phyloP scores from a whole-genome alignment of 2,329 filamentous ascomycete genomes.

The Monosporascus sp. region DNA sequence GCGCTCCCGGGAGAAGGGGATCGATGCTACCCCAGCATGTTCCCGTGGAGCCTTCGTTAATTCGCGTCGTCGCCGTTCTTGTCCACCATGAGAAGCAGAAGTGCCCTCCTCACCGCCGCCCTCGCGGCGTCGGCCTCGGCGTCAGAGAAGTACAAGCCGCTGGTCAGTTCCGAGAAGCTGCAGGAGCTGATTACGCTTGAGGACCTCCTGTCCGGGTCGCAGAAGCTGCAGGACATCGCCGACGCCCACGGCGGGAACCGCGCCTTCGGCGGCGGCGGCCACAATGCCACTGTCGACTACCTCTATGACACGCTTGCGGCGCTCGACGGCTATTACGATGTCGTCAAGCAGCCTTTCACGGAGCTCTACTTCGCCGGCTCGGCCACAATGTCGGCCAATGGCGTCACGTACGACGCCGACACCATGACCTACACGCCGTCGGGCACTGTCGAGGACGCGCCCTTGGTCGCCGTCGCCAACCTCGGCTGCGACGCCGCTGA shows the following conservation, averaged over 20 bases:
- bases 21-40: too few species aligned
- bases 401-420: constrained; percentile 18
- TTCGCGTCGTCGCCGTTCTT: too few species aligned
- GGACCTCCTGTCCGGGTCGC: constrained; percentile 36
- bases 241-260: constrained; percentile 37
- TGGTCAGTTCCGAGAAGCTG: constrained; percentile 33
- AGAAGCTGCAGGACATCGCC: constrained; percentile 41
- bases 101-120: not conserved
- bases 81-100: not conserved
- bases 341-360: constrained; percentile 39
- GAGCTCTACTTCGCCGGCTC: constrained; percentile 31
- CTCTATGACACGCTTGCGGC: constrained; percentile 34
- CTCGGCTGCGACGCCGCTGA: constrained; percentile 50
- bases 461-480: constrained; percentile 42
- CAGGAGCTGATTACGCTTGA: constrained; percentile 34
- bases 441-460: constrained; percentile 30
- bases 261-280: constrained; percentile 38
- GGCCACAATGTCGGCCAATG: constrained; percentile 25
- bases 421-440: constrained; percentile 47
- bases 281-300: constrained; percentile 42
- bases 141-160: constrained; percentile 21
- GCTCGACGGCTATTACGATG: constrained; percentile 34
- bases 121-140: not conserved
- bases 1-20: too few species aligned
- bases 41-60: too few species aligned